Evolutionary conservation across 148 eudicot species (phyloP).

Genomic region (Chenopodium formosanum): DNA sequence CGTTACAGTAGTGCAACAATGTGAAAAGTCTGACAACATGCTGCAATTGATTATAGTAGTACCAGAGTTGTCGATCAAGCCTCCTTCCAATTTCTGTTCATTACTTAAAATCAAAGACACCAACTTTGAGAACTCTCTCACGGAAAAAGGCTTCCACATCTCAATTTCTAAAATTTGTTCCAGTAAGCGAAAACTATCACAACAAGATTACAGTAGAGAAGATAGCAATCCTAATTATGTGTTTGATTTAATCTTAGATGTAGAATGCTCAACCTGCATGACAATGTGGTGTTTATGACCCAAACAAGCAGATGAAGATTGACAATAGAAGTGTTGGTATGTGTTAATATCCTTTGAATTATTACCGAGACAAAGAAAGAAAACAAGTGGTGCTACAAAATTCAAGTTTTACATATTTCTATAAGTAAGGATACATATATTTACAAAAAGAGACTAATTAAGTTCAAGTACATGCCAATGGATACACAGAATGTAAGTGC

Average conservation of each 20-base stretch:
- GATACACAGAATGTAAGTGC: not conserved
- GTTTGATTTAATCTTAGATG: not conserved
- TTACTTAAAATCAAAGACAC: not conserved
- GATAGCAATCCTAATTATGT: not conserved
- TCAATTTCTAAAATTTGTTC: not conserved
- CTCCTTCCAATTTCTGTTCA: not conserved
- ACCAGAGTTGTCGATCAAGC: not conserved
- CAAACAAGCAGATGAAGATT: not conserved
- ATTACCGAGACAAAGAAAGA: not conserved
- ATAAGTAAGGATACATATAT: not conserved
- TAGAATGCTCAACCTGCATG: not conserved
- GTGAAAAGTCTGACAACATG: not conserved
- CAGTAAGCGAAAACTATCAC: not conserved
- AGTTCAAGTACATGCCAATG: not conserved
- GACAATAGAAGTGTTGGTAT: not conserved
- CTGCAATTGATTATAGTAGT: not conserved
- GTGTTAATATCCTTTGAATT: not conserved
- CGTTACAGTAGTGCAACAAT: too few relatives aligned
- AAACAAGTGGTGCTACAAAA: not conserved
- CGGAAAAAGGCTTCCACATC: not conserved
- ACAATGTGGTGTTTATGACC: not conserved
- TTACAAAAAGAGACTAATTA: not conserved
- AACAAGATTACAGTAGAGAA: not conserved
- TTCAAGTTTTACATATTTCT: not conserved
- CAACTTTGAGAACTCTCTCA: not conserved